Evolutionary conservation across 768 basidiomycete species (phyloP), one percentile per base, ranked within the genome.

Genomic region (Fomitopsis pulvina): DNA sequence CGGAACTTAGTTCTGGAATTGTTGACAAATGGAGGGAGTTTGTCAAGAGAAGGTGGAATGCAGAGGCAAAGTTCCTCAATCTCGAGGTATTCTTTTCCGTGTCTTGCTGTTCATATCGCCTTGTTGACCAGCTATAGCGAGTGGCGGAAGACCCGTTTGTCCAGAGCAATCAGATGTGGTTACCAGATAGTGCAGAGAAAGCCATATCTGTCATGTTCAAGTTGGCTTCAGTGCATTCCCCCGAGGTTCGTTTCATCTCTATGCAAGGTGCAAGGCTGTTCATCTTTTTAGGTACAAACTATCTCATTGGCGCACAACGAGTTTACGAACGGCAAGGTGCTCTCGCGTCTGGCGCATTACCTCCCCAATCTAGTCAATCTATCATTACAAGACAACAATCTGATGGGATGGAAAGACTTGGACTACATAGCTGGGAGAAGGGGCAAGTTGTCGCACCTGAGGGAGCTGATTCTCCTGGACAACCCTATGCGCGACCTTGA

Each of bases 131-230:
- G 57, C 54, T 12, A 27, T 53, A 93, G 90, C 78, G 80, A 47
- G 82, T 97, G 76, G 68, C 76, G 47, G 80, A 87, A 28, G 93
- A 96, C 63, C 79, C 84, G 34, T 70, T 84, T 47, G 71, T 96
- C 53, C 80, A 79, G 63, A 85, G 81, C 60, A 68, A 90, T 57
- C 77, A 60, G 73, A 25, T 79, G 10, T 24, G 12, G 40, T 38
- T 10, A 25, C 40, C 10, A 3, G 21, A 14, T 9, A 29, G 42
- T 21, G 37, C 29, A 16, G 16, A 29, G 28, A 79, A 74, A 52
- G 86, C 89, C 58, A 82, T 86, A 0, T 79, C 85, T 4, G 92
- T 94, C 9, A 82, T 97, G 40, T 93, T 93, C 74, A 93, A 93
- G 66, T 72, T 94, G 10, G 90, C 92, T 1, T 75, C 79, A 18